Evolutionary conservation across 495 filamentous ascomycete genomes (phyloP).

Genomic region (Barbatosphaeria neglecta): DNA sequence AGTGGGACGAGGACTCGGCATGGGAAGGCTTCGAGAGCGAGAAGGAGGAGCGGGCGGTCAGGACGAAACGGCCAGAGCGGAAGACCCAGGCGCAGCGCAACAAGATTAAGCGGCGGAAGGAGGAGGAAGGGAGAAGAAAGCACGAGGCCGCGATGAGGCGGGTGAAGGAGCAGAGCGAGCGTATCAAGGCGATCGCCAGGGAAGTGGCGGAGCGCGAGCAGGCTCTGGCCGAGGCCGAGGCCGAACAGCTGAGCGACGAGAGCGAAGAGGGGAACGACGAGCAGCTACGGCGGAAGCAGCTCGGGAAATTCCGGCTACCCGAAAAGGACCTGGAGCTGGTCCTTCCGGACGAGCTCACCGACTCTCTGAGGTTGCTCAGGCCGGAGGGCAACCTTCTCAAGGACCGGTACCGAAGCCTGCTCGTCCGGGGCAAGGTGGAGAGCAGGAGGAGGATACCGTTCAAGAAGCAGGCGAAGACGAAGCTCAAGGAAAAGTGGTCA

Average conservation of each 20-base stretch:
- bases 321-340: slow-evolving; percentile 77
- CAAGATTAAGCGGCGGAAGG: slow-evolving; percentile 75
- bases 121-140: slow-evolving; percentile 59
- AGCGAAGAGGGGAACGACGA: slow-evolving; percentile 42
- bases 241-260: slow-evolving; percentile 28
- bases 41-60: slow-evolving; percentile 49
- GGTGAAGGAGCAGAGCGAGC: slow-evolving; percentile 53
- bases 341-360: slow-evolving; percentile 84
- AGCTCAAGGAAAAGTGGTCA: slow-evolving; percentile 86
- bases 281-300: slow-evolving; percentile 58
- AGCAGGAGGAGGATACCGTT: slow-evolving; percentile 62
- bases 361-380: slow-evolving; percentile 77
- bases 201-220: slow-evolving; percentile 49
- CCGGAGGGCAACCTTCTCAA: slow-evolving; percentile 89
- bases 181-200: slow-evolving; percentile 52
- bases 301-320: slow-evolving; percentile 69
- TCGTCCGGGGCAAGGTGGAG: slow-evolving; percentile 84
- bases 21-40: slow-evolving; percentile 76
- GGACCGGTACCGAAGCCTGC: slow-evolving; percentile 79
- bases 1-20: slow-evolving; percentile 72
- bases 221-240: slow-evolving; percentile 22
- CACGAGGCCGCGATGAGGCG: slow-evolving; percentile 62
- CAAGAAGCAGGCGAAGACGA: slow-evolving; percentile 64
- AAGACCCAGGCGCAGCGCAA: slow-evolving; percentile 83
- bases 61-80: slow-evolving; percentile 60